Evolutionary conservation across 345 rosid genomes (phyloP), one percentile per base, ranked within the genome.

Genomic region (Excoecaria agallocha): DNA sequence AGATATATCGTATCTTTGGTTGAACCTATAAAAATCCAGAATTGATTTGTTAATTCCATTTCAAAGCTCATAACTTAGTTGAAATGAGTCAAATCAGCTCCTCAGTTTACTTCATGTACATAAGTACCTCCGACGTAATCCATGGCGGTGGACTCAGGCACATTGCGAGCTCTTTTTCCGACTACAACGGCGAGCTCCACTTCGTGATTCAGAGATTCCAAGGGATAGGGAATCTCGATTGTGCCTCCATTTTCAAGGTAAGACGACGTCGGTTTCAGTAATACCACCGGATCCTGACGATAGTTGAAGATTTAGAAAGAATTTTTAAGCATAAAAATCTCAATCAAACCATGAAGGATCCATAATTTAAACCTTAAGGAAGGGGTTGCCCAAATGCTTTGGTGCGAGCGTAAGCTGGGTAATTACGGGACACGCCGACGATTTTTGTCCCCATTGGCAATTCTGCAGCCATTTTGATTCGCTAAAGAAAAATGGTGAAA

Each of bases 401-500:
- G 80, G 99, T 96, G 76, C 93, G 99, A 1, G 99, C 96, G 25
- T n/a, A n/a, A n/a, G n/a, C n/a, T n/a, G 88, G 90, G 79, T 95
- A 95, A 86, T 95, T 95, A 13, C 96, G 98, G 64, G 97, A 97
- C 37, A 95, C 99, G 81, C 88, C 98, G 43, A 95, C 90, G 86
- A 93, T 93, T 77, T 93, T 93, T 11, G 96, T 91, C 46, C 99
- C 94, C 0, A 80, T 77, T 79, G 89, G 85, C n/a, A 87, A 85
- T 20, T 76, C 69, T 52, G 79, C 59, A 49, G 79, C 79, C 82
- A 75, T 79, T 55, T 72, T 55, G n/a, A n/a, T n/a, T n/a, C n/a
- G n/a, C n/a, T n/a, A n/a, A n/a, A 24, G 46, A 61, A 72, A n/a
- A n/a, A n/a, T n/a, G n/a, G n/a, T n/a, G n/a, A n/a, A n/a, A n/a